Evolutionary conservation across 2,329 filamentous ascomycete genomes (phyloP), one percentile per base, ranked within the genome.

Genomic region (Davidsoniella australis): DNA sequence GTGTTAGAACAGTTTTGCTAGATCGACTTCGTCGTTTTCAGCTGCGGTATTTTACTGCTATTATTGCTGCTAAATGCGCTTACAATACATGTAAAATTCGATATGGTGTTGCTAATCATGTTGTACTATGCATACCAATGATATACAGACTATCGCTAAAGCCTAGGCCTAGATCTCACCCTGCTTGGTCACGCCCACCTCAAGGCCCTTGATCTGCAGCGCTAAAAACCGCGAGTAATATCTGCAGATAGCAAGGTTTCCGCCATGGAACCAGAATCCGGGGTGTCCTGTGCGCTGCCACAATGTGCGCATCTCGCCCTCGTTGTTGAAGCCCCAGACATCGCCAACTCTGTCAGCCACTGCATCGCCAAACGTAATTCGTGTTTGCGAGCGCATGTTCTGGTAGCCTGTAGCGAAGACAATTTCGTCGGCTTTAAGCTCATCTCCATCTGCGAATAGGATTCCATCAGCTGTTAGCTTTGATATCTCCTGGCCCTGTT

Each of bases 211-310:
- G 44, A 76, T 73, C 60, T 74, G 72, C 47, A 75, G 54, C 0
- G 70, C 72, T 52, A 75, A 50, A 2, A 73, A 48, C 41, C 67
- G 70, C 0, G 77, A 81, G 55, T 69, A 81, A 41, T 75, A 75
- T 14, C 78, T 66, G 51, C 75, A 79, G 47, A 81, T 60, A 0
- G 75, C 76, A 37, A 82, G 57, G 54, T 80, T 82, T 1, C 79
- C 78, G 0, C 76, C 77, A 54, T 79, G 75, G 54, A 75, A 75
- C 78, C 77, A 82, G 52, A 82, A 76, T 0, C 76, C 75, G 0
- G 74, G 73, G 49, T 80, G 76, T 0, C 77, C 77, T 18, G 69
- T 78, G 16, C 65, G 65, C 51, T 72, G 70, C 75, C 76, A 82
- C 54, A 74, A 72, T 37, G 61, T 69, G 6, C 72, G 65, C 55